Percentiles rank a stretch among this genome's conserved stretches.
phyloP scores from a whole-genome alignment of 345 rosid species.

The Corchorus capsularis region DNA sequence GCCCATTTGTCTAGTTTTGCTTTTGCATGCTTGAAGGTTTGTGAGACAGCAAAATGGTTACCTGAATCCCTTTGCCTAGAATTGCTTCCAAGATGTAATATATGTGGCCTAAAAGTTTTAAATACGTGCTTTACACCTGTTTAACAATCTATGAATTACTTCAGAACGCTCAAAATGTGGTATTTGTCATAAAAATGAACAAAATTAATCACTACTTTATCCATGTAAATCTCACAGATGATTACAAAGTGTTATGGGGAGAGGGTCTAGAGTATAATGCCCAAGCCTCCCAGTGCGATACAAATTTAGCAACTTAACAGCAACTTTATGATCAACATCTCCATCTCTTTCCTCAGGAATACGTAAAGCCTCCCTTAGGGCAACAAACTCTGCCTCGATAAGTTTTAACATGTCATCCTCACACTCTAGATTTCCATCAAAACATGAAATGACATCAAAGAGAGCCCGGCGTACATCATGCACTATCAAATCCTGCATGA shows the following conservation, averaged over 20 bases:
- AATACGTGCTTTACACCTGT: too few relatives aligned
- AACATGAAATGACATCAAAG: conserved; percentile 44
- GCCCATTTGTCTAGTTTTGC: conserved; percentile 70
- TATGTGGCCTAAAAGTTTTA: conserved; percentile 72
- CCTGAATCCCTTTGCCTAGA: conserved; percentile 47
- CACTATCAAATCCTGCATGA: conserved; percentile 39
- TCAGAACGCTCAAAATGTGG: too few relatives aligned
- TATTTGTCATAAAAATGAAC: too few relatives aligned
- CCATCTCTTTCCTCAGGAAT: conserved; percentile 39
- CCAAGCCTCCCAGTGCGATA: too few relatives aligned
- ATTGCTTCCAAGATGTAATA: conserved; percentile 46
- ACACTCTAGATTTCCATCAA: conserved; percentile 30
- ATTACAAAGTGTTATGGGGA: too few relatives aligned
- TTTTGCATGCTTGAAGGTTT: conserved; percentile 56
- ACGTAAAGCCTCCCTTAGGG: conserved; percentile 43
- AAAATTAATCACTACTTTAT: too few relatives aligned
- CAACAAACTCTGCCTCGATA: conserved; percentile 31
- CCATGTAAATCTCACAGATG: too few relatives aligned
- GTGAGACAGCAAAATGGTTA: conserved; percentile 47
- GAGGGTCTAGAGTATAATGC: too few relatives aligned
- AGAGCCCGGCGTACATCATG: conserved; percentile 54
- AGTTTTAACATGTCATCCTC: too few relatives aligned
- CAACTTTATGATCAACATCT: conserved; percentile 18
- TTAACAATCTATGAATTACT: too few relatives aligned
- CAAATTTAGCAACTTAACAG: neutral